These are phyloP conservation scores for Oryza glaberrima DNA, from an alignment of 176 grass and related monocot genomes.

Conservation along the genomic window DNA sequence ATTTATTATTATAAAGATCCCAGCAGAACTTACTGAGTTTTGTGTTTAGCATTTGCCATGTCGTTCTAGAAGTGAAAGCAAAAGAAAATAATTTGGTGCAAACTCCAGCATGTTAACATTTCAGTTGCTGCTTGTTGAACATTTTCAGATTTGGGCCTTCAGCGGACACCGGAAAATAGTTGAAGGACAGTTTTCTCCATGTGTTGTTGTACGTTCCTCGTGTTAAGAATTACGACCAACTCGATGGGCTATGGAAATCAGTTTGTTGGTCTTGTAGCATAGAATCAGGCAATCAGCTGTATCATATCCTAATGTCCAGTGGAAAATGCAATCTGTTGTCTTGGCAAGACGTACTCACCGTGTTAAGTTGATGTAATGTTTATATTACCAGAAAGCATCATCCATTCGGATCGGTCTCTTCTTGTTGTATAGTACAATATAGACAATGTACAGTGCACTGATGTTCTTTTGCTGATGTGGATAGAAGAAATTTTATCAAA, in stretches of 20 bases:
- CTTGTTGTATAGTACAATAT: neutral
- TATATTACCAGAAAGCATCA: constrained; percentile 32
- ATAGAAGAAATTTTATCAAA: too few relatives aligned
- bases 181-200: constrained; percentile 40
- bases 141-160: constrained; percentile 95
- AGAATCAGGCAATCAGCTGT: constrained; percentile 33
- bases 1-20: neutral
- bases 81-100: neutral
- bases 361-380: constrained; percentile 26
- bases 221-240: constrained; percentile 12
- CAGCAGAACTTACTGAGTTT: neutral
- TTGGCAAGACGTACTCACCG: constrained; percentile 2
- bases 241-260: constrained; percentile 24
- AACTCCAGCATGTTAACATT: constrained; percentile 16
- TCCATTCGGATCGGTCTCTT: neutral
- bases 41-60: neutral
- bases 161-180: constrained; percentile 89
- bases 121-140: constrained; percentile 2
- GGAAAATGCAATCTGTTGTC: constrained; percentile 16
- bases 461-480: too few relatives aligned
- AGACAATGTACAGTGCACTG: too few relatives aligned
- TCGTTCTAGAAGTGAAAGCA: neutral
- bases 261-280: constrained; percentile 45
- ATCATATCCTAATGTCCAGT: constrained; percentile 17
- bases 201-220: constrained; percentile 39